Conservation (phyloP, 106 monocot species). For the Cymbidium sinense region DNA sequence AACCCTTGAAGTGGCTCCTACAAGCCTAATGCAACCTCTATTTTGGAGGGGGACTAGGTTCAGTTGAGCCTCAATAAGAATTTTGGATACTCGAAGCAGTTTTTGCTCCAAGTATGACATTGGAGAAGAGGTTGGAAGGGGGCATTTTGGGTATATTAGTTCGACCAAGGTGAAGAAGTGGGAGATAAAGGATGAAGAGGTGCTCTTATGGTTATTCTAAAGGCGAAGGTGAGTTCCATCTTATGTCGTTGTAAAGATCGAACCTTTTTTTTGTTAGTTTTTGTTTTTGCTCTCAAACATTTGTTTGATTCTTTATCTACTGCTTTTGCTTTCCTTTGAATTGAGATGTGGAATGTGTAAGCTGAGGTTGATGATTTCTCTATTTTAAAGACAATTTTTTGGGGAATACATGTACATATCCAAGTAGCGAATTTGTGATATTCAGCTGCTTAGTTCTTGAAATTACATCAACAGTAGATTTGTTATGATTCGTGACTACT, state of each 20-base stretch:
- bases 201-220: conserved; percentile 78
- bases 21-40: conserved; percentile 55
- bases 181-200: conserved; percentile 69
- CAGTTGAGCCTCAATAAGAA: conserved; percentile 53
- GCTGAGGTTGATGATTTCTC: neutral
- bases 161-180: conserved; percentile 65
- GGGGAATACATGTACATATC: too few species aligned
- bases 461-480: too few species aligned
- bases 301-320: neutral
- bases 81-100: conserved; percentile 70
- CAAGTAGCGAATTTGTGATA: too few species aligned
- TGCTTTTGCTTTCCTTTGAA: too few species aligned
- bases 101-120: conserved; percentile 60
- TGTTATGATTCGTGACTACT: too few species aligned
- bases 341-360: neutral
- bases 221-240: conserved; percentile 40
- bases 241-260: too few species aligned
- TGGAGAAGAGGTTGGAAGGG: conserved; percentile 62
- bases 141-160: conserved; percentile 84
- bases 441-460: too few species aligned
- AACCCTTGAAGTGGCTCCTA: conserved; percentile 40
- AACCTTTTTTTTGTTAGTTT: neutral
- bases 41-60: conserved; percentile 51
- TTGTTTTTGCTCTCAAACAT: neutral
- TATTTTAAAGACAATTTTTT: too few species aligned